Conservation (phyloP, 306 rosid species). For the Cajanus cajan region DNA sequence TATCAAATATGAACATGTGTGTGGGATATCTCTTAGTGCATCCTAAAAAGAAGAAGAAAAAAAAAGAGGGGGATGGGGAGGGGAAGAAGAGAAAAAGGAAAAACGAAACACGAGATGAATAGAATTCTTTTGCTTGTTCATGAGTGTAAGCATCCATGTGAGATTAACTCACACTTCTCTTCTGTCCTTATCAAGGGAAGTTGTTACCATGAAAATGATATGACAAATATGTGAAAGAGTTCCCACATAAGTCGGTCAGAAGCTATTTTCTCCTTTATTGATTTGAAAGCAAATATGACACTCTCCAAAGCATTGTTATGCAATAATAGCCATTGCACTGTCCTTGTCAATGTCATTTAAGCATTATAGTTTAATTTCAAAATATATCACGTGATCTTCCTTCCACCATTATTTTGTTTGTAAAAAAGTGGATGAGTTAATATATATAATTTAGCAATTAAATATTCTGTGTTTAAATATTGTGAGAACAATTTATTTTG, state of each 20-base stretch:
- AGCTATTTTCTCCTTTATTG: constrained; percentile 20
- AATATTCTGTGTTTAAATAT: no score
- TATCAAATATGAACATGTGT: no score
- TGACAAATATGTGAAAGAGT: not conserved
- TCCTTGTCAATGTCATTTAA: constrained; percentile 10
- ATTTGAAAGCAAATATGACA: constrained; percentile 20
- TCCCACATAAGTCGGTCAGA: constrained; percentile 23
- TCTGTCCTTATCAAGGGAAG: constrained; percentile 1
- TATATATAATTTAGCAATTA: no score
- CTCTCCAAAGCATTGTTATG: not conserved
- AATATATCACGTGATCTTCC: constrained; percentile 1
- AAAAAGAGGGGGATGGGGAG: no score
- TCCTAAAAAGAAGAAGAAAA: not conserved
- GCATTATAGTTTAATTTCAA: not conserved
- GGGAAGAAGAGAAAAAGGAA: not conserved
- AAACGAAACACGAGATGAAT: constrained; percentile 16
- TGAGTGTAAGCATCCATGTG: constrained; percentile 14
- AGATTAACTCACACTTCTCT: constrained; percentile 21
- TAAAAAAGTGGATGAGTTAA: no score
- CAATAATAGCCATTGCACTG: constrained; percentile 25
- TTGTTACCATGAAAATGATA: constrained; percentile 6
- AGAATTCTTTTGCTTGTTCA: constrained; percentile 2
- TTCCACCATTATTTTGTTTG: no score
- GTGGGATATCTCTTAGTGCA: no score
- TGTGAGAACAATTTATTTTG: no score